phyloP scores from a whole-genome alignment of 495 filamentous ascomycete genomes.

The Penicillium lividum region DNA sequence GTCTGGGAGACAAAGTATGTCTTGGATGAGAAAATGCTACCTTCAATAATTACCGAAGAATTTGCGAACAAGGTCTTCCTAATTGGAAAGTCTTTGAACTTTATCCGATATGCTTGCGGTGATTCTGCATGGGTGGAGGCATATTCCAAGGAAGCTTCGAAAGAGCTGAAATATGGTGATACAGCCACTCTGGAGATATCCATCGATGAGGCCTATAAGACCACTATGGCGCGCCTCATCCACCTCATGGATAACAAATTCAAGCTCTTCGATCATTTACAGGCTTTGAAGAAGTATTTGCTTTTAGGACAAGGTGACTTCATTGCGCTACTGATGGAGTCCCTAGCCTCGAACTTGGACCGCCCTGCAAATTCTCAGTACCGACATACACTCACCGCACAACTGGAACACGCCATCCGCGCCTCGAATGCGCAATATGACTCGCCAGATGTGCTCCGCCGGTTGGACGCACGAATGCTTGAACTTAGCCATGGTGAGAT shows the following conservation, averaged over 20 bases:
- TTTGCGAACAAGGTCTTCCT: constrained; percentile 95
- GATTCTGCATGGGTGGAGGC: constrained; percentile 95
- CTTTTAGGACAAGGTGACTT: constrained; percentile 96
- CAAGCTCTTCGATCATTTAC: constrained; percentile 87
- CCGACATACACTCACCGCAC: constrained; percentile 91
- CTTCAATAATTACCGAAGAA: constrained; percentile 85
- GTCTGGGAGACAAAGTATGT: constrained; percentile 99
- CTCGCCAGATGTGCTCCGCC: constrained; percentile 84
- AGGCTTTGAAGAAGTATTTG: constrained; percentile 91
- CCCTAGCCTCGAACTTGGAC: constrained; percentile 85
- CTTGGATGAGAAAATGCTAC: constrained; percentile 80
- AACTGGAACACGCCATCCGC: constrained; percentile 95
- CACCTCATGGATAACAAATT: constrained; percentile 92
- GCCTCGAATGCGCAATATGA: constrained; percentile 98
- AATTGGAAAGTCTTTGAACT: constrained; percentile 97
- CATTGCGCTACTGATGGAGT: constrained; percentile 96
- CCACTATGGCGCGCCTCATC: constrained; percentile 95
- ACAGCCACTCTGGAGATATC: constrained; percentile 87
- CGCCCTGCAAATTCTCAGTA: constrained; percentile 95
- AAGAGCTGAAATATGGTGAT: constrained; percentile 91
- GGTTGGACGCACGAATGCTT: constrained; percentile 94
- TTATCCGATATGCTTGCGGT: constrained; percentile 91
- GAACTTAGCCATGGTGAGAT: constrained; percentile 95
- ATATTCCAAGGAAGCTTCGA: constrained; percentile 92
- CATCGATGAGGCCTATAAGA: constrained; percentile 96